Conservation (phyloP, 164 flowering plant species). For the Nelumbo lutea region DNA sequence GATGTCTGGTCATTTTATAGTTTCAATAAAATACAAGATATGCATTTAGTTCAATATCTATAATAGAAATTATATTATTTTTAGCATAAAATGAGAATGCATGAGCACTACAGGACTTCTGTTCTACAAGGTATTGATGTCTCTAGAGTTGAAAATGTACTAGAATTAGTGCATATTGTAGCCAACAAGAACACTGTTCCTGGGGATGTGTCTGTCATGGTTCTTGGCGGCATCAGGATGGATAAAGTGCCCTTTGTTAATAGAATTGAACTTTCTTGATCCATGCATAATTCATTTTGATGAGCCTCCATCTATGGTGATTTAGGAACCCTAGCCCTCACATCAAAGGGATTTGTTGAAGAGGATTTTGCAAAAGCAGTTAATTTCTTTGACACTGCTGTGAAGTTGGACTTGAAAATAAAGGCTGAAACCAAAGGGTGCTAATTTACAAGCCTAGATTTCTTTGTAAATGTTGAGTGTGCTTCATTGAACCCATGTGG, state of each 20-base stretch:
- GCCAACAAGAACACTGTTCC: slow-evolving; percentile 98
- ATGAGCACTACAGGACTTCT: too few species aligned
- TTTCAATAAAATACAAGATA: too few species aligned
- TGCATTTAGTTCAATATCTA: too few species aligned
- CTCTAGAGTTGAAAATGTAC: too few species aligned
- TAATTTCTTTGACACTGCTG: slow-evolving; percentile 82
- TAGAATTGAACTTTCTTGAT: too few species aligned
- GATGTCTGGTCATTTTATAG: too few species aligned
- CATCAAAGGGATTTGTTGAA: slow-evolving; percentile 92
- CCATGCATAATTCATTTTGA: not conserved
- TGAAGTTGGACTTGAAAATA: slow-evolving; percentile 71
- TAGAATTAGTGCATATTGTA: slow-evolving; percentile 96
- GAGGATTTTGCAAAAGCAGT: slow-evolving; percentile 95
- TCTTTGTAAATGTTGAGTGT: too few species aligned
- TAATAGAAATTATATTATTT: too few species aligned
- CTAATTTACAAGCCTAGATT: not conserved
- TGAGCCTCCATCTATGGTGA: slow-evolving; percentile 10
- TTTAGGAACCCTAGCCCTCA: slow-evolving; percentile 96
- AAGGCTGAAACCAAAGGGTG: slow-evolving; percentile 77
- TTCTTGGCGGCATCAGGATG: slow-evolving; percentile 99
- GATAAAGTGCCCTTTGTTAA: slow-evolving; percentile 35
- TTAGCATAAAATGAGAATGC: too few species aligned
- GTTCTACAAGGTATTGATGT: too few species aligned
- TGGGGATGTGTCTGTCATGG: slow-evolving; percentile 86
- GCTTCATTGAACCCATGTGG: too few species aligned